Conservation (phyloP, 768 basidiomycete genomes). For the Paxillus rubicundulus region DNA sequence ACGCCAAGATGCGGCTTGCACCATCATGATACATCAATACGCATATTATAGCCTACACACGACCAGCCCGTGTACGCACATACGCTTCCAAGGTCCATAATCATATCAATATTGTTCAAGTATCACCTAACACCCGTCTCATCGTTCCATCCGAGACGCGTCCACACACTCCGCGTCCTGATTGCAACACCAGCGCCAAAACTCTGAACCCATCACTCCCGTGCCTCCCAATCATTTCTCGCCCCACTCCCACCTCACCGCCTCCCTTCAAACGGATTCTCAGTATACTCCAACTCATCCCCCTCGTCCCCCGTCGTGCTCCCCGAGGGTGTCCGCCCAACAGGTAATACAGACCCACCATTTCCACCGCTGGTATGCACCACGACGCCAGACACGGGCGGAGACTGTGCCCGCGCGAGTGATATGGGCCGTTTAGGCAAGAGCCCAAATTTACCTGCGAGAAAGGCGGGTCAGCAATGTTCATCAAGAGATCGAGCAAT, state of each 20-base stretch:
- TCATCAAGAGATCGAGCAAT: background rate
- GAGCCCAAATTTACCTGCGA: constrained; percentile 61
- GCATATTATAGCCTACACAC: no score
- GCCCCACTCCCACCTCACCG: constrained; percentile 5
- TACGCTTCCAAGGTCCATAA: no score
- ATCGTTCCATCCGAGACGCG: no score
- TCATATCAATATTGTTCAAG: no score
- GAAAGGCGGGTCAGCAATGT: background rate
- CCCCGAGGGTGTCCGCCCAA: constrained; percentile 10
- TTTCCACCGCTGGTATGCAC: background rate
- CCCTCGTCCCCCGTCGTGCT: constrained; percentile 37
- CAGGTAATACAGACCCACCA: constrained; percentile 1
- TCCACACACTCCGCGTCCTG: no score
- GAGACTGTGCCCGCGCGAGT: constrained; percentile 34
- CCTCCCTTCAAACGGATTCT: constrained; percentile 70
- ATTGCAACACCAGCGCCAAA: no score
- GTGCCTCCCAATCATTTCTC: no score
- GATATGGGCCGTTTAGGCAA: constrained; percentile 76
- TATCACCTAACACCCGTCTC: no score
- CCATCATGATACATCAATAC: no score
- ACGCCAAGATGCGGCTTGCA: no score
- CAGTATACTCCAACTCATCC: constrained; percentile 68
- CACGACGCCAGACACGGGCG: constrained; percentile 21
- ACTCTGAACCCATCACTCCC: no score
- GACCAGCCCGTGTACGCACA: no score